Evolutionary conservation across 179 eudicot genomes (phyloP).

Genomic region (Beta corolliflora): DNA sequence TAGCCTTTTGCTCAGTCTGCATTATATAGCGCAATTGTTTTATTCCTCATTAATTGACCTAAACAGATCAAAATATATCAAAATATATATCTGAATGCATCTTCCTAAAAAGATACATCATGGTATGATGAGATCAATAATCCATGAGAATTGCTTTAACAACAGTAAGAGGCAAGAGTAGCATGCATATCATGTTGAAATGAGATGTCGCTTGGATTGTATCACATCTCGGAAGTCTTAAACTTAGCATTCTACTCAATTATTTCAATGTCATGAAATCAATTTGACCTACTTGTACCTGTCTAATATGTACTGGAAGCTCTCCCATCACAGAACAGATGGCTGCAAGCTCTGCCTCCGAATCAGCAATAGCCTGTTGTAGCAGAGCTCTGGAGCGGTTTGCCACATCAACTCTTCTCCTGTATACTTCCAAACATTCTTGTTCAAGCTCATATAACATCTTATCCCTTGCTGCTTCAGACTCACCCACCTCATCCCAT

Average conservation of each 20-base stretch:
- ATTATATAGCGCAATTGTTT: constrained; percentile 15
- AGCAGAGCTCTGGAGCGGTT: constrained; percentile 83
- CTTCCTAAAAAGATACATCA: not conserved
- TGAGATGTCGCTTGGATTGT: not conserved
- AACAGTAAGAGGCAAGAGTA: not conserved
- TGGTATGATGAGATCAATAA: not conserved
- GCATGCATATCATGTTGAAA: constrained; percentile 3
- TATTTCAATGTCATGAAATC: not conserved
- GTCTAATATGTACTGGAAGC: constrained; percentile 78
- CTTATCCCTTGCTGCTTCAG: constrained; percentile 73
- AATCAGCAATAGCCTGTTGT: constrained; percentile 87
- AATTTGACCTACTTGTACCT: constrained; percentile 43
- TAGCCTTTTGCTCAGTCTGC: constrained; percentile 71
- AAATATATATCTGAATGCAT: not conserved
- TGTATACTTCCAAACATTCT: constrained; percentile 84
- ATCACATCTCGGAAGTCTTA: not conserved
- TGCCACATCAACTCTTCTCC: constrained; percentile 88
- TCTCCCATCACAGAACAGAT: constrained; percentile 93
- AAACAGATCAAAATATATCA: not conserved
- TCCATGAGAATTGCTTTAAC: not conserved
- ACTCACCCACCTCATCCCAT: constrained; percentile 98
- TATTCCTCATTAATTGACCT: constrained; percentile 1
- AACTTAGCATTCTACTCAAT: not conserved
- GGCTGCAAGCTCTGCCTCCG: constrained; percentile 94
- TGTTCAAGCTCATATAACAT: constrained; percentile 83